phyloP scores from a whole-genome alignment of 306 rosid genomes.

The Trifolium fragiferum region DNA sequence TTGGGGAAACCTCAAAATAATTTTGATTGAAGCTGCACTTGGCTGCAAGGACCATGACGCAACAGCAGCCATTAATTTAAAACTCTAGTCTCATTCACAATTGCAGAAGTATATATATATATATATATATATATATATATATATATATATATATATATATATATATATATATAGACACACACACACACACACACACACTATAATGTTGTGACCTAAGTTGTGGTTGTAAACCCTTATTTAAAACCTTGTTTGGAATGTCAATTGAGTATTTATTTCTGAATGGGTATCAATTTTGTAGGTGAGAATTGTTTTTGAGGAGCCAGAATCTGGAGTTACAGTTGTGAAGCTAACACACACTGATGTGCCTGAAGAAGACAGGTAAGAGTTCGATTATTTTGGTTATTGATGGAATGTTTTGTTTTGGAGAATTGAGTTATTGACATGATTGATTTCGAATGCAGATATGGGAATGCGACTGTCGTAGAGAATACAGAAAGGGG shows the following conservation, averaged over 20 bases:
- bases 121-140: too few species aligned
- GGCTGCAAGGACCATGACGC: not conserved
- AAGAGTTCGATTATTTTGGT: conserved; percentile 23
- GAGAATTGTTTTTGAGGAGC: conserved; percentile 79
- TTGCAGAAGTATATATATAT: not conserved
- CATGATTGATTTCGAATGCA: conserved; percentile 43
- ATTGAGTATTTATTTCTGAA: not conserved
- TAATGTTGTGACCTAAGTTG: not conserved
- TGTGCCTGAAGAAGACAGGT: conserved; percentile 93
- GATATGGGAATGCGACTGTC: conserved; percentile 92
- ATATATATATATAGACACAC: too few species aligned
- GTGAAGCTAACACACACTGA: conserved; percentile 76
- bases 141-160: too few species aligned
- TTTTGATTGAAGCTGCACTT: not conserved
- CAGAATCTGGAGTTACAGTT: conserved; percentile 77
- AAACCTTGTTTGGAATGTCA: not conserved
- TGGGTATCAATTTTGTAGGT: conserved; percentile 58
- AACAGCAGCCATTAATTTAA: not conserved
- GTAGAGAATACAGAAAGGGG: conserved; percentile 96
- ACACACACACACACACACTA: too few species aligned
- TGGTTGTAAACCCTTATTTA: not conserved
- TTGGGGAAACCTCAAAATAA: not conserved
- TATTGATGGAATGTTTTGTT: not conserved
- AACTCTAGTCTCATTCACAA: not conserved
- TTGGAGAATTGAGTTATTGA: not conserved